phyloP scores from a whole-genome alignment of 495 filamentous ascomycete genomes.

The Penicilliopsis zonata region DNA sequence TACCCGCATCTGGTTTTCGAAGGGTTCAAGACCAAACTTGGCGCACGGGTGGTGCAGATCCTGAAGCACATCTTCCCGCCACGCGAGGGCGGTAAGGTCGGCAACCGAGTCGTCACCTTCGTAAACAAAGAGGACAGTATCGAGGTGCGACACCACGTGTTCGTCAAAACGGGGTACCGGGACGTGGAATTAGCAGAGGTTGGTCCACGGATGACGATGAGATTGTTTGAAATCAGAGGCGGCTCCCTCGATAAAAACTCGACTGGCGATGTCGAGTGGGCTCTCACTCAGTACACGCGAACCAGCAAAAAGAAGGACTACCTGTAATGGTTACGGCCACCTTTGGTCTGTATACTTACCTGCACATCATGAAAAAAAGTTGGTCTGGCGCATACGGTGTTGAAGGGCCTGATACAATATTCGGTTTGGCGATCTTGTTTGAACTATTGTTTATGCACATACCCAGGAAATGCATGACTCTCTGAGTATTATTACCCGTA shows the following conservation, averaged over 20 bases:
- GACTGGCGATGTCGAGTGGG: slow-evolving; percentile 94
- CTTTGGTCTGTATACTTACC: too few species aligned
- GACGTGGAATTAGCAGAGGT: slow-evolving; percentile 91
- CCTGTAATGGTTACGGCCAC: slow-evolving; percentile 38
- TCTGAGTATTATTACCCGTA: too few species aligned
- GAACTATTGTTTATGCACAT: slow-evolving; percentile 15
- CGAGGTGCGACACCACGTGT: slow-evolving; percentile 74
- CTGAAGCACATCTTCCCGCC: slow-evolving; percentile 93
- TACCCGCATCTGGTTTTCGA: slow-evolving; percentile 97
- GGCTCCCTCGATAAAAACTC: slow-evolving; percentile 87
- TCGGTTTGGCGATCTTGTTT: slow-evolving; percentile 5
- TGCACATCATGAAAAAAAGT: slow-evolving; percentile 15
- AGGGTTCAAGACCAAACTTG: slow-evolving; percentile 76
- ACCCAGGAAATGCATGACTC: too few species aligned
- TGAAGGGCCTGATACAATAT: slow-evolving; percentile 3
- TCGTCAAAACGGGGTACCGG: slow-evolving; percentile 73
- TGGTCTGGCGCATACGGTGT: slow-evolving; percentile 15
- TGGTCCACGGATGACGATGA: slow-evolving; percentile 92
- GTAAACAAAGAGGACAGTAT: slow-evolving; percentile 91
- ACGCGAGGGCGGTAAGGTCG: slow-evolving; percentile 71
- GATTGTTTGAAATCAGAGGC: slow-evolving; percentile 82
- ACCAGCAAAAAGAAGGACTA: slow-evolving; percentile 90
- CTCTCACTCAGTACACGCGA: slow-evolving; percentile 85
- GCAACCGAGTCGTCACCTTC: slow-evolving; percentile 85
- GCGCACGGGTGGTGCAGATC: slow-evolving; percentile 74